These are phyloP conservation scores for Apostasia ramifera DNA, from an alignment of 106 monocot genomes.

Conservation along the genomic window DNA sequence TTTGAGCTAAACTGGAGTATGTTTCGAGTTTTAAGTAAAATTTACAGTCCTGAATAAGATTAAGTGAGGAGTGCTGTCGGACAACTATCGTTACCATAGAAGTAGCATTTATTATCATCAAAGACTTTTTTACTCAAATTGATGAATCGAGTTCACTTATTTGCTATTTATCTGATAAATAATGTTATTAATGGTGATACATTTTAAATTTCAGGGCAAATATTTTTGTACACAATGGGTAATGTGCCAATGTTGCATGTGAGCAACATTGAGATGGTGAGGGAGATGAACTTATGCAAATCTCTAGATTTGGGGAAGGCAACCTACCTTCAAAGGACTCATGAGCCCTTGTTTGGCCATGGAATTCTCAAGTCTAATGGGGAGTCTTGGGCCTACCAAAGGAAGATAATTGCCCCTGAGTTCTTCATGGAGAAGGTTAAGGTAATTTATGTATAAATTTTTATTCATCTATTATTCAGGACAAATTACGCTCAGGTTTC, in stretches of 20 bases:
- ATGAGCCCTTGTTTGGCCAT: conserved; percentile 45
- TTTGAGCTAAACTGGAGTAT: no score
- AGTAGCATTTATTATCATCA: not conserved
- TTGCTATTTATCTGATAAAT: not conserved
- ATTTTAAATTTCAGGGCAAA: conserved; percentile 29
- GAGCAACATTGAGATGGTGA: conserved; percentile 42
- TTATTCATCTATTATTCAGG: not conserved
- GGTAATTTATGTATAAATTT: conserved; percentile 18
- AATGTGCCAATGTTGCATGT: conserved; percentile 34
- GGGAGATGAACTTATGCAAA: conserved; percentile 43
- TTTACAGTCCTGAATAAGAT: not conserved
- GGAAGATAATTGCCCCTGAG: conserved; percentile 72
- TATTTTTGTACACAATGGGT: conserved; percentile 46
- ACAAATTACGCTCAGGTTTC: no score
- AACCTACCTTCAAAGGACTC: conserved; percentile 32
- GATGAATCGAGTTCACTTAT: not conserved
- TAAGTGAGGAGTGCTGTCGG: not conserved
- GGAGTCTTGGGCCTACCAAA: conserved; percentile 49
- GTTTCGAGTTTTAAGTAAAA: not conserved
- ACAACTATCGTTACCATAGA: not conserved
- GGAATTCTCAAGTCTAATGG: conserved; percentile 67
- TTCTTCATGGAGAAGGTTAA: conserved; percentile 74
- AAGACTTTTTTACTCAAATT: not conserved
- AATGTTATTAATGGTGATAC: no score
- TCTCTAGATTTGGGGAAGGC: conserved; percentile 73